phyloP scores from a whole-genome alignment of 257 asterid genomes.

The Lantana camara region DNA sequence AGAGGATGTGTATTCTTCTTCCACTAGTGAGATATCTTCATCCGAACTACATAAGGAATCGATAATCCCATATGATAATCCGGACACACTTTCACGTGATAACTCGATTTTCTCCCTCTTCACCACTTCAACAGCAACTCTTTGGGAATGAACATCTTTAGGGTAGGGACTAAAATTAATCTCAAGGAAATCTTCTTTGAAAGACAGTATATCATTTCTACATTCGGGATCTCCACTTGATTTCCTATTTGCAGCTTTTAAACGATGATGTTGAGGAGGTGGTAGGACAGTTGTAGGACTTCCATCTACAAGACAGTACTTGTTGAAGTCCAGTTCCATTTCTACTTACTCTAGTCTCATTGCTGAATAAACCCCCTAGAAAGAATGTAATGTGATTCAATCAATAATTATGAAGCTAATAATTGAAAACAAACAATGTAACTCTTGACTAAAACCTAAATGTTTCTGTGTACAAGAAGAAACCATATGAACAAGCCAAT shows the following conservation, averaged over 20 bases:
- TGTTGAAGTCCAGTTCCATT: constrained; percentile 74
- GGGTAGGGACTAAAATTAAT: constrained; percentile 60
- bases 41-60: constrained; percentile 71
- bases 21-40: constrained; percentile 50
- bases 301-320: constrained; percentile 78
- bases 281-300: constrained; percentile 96
- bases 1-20: constrained; percentile 36
- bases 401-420: background rate
- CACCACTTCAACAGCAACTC: constrained; percentile 36
- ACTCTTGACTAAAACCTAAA: too few relatives aligned
- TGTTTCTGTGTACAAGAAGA: too few relatives aligned
- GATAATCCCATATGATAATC: constrained; percentile 56
- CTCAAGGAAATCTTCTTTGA: constrained; percentile 47
- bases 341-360: constrained; percentile 43
- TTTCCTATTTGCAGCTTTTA: constrained; percentile 50
- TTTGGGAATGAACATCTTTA: constrained; percentile 48
- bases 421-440: background rate
- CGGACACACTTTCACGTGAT: constrained; percentile 44
- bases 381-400: too few relatives aligned
- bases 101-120: constrained; percentile 80
- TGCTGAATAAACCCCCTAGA: constrained; percentile 35
- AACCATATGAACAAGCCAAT: background rate
- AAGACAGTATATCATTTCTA: constrained; percentile 36
- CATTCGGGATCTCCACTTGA: constrained; percentile 42
- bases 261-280: constrained; percentile 38